These are phyloP conservation scores for Trifolium fragiferum DNA, from an alignment of 306 rosid genomes.

Conservation along the genomic window DNA sequence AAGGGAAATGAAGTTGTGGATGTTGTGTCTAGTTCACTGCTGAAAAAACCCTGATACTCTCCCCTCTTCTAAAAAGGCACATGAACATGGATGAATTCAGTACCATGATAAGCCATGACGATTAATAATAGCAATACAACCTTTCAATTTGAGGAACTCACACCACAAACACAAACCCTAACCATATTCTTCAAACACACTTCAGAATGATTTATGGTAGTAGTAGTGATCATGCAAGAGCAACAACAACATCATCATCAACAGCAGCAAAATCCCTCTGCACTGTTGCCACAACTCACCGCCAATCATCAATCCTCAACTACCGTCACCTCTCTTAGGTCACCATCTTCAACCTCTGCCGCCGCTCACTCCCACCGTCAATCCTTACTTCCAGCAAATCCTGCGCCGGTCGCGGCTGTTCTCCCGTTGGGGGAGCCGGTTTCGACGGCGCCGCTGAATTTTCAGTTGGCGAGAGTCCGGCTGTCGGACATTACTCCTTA, in stretches of 20 bases:
- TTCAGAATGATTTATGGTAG: conserved; percentile 88
- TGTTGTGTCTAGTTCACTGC: not conserved
- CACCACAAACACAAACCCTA: conserved; percentile 41
- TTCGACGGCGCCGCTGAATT: conserved; percentile 37
- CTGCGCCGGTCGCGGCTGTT: conserved; percentile 53
- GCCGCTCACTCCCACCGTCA: conserved; percentile 53
- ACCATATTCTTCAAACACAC: not conserved
- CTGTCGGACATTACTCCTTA: conserved; percentile 76
- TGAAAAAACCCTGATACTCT: conserved; percentile 35
- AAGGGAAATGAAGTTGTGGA: no score
- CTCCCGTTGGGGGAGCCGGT: conserved; percentile 56
- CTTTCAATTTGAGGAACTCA: not conserved
- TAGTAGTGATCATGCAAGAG: conserved; percentile 71
- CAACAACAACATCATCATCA: conserved; percentile 43
- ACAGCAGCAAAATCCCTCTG: conserved; percentile 71
- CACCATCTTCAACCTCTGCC: conserved; percentile 44
- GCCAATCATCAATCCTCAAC: conserved; percentile 58
- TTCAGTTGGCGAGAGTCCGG: conserved; percentile 70
- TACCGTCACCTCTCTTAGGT: conserved; percentile 63
- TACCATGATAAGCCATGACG: conserved; percentile 18
- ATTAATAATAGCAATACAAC: conserved; percentile 3
- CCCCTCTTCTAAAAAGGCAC: not conserved
- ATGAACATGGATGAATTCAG: not conserved
- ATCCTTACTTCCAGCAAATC: conserved; percentile 41
- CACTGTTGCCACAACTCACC: conserved; percentile 59